Conservation (phyloP, 169 alveolate genomes). For the Plasmodium sp. region DNA sequence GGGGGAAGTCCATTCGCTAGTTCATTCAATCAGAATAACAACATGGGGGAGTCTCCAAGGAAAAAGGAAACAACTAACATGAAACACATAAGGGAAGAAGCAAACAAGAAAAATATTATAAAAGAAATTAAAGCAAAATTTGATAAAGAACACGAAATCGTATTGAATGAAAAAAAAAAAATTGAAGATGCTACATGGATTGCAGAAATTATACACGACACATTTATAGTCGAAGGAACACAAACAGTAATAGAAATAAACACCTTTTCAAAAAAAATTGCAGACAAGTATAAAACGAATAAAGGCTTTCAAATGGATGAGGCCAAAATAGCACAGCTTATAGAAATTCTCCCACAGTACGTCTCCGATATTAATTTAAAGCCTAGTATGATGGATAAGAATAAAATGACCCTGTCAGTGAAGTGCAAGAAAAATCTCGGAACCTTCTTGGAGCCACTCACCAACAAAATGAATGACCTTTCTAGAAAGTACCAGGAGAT, state of each 20-base stretch:
- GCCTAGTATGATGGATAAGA: constrained; percentile 46
- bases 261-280: constrained; percentile 35
- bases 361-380: constrained; percentile 33
- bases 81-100: constrained; percentile 68
- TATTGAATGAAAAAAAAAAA: constrained; percentile 59
- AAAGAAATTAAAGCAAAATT: constrained; percentile 43
- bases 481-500: constrained; percentile 23
- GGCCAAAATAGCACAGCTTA: constrained; percentile 7
- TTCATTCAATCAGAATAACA: background rate
- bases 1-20: background rate
- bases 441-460: constrained; percentile 50
- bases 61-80: constrained; percentile 66
- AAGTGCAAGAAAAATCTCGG: constrained; percentile 35
- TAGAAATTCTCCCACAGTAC: constrained; percentile 40
- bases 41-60: constrained; percentile 20
- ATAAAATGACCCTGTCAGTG: constrained; percentile 34
- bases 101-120: constrained; percentile 58
- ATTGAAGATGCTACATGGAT: constrained; percentile 71
- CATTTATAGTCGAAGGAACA: constrained; percentile 50
- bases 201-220: constrained; percentile 66
- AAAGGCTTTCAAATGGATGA: constrained; percentile 43
- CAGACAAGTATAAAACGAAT: constrained; percentile 63
- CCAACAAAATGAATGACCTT: constrained; percentile 20
- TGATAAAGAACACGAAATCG: constrained; percentile 47
- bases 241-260: constrained; percentile 40